phyloP scores from a whole-genome alignment of 1,284 basidiomycete species.

The Heterobasidion occidentale region DNA sequence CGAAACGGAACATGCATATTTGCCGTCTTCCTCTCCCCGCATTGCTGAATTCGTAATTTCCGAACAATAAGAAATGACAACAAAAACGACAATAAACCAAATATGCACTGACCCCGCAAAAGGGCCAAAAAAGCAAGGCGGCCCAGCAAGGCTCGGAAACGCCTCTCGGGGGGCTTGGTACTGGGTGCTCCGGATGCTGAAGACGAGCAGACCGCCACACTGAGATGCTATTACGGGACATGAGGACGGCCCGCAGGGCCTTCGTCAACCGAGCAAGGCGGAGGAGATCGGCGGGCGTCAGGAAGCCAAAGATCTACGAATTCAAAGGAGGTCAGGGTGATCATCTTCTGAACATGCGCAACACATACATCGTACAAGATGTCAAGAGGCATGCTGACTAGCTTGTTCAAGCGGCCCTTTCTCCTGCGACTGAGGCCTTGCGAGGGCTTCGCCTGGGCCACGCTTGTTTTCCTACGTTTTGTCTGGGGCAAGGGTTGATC shows the following conservation, averaged over 20 bases:
- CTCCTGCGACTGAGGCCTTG: conserved; percentile 1
- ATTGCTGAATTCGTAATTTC: neutral
- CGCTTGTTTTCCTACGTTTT: neutral
- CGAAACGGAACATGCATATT: too few relatives aligned
- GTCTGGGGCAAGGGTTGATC: neutral
- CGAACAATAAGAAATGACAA: neutral
- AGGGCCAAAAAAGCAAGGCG: conserved; percentile 21
- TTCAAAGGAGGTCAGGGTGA: neutral
- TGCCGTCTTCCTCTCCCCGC: too few relatives aligned
- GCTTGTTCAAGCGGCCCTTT: conserved; percentile 9
- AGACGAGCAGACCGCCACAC: conserved; percentile 22
- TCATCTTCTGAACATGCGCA: neutral
- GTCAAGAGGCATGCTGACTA: conserved; percentile 10
- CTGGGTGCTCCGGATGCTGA: conserved; percentile 9
- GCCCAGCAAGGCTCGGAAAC: conserved; percentile 26
- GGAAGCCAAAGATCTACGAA: conserved; percentile 6
- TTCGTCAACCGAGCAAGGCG: conserved; percentile 22
- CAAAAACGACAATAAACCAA: conserved; percentile 17
- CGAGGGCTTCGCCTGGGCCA: neutral
- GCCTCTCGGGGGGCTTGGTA: conserved; percentile 20
- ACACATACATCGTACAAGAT: conserved; percentile 8
- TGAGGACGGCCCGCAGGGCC: conserved; percentile 17
- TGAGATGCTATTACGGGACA: conserved; percentile 11
- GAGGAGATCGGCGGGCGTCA: conserved; percentile 24
- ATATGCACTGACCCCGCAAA: conserved; percentile 6